Base-by-base conservation (phyloP, 495 filamentous ascomycete species). In the Daldinia decipiens region DNA sequence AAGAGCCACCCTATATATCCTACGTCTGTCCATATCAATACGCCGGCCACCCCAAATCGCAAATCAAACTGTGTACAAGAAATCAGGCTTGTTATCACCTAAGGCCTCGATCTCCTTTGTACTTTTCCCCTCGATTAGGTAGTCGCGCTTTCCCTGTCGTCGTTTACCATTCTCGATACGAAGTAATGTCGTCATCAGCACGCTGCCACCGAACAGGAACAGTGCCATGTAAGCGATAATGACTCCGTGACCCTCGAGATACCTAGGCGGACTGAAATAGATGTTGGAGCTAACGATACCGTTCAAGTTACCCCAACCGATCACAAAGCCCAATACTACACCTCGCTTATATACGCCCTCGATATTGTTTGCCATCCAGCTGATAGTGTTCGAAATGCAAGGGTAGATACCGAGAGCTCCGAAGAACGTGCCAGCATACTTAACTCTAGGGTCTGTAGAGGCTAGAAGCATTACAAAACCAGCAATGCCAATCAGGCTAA, bases 261-360 rank as follows among this genome's bases (percentile, higher is more conserved):
- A 87, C 34, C 79, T 80, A 12, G 83, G 83, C 2, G 74, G n/a
- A 61, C 79, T 75, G 51, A 77, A 80, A 75, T 82, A 88, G 62
- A 88, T 93, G 77, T 95, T 95, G 64, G 86, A 91, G 68, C 86
- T 89, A 54, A 97, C 90, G 45, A 97, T 87, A 17, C 93, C 93
- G 79, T 95, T 97, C 24, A 98, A 82, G 68, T 98, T 98, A 7
- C 94, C 94, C 93, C 93, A 97, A 15, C 93, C 93, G 65, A 96
- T 94, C 26, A 97, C 92, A 39, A 97, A 88, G 0, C 94, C 94
- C 3, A 97, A 79, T 0, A 92, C 91, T 1, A 97, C 89, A 21
- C 94, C 95, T 24, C 95, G 87, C 83, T 97, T 97, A 80, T 97
- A 96, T 4, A 94, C 91, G 19, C 95, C 95, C 79, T 97, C 95